Conservation (phyloP, 2,329 filamentous ascomycete species). For the Pseudogymnoascus sp. region DNA sequence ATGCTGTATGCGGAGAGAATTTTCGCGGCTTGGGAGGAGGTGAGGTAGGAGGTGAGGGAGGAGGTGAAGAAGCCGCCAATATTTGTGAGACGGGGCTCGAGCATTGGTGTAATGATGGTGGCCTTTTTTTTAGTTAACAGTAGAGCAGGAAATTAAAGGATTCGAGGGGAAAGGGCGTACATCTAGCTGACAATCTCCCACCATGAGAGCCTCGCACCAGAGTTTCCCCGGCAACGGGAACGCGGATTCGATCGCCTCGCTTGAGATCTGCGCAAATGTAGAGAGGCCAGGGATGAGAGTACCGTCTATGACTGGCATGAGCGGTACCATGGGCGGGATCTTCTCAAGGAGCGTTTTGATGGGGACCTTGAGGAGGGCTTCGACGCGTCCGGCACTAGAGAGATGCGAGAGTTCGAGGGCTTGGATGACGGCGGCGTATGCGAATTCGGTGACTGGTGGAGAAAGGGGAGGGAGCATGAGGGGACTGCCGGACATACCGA, state of each 20-base stretch:
- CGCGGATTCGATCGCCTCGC: not conserved
- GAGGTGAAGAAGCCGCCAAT: conserved; percentile 13
- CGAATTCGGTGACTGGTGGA: conserved; percentile 31
- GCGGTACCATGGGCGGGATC: conserved; percentile 28
- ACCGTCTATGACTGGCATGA: conserved; percentile 34
- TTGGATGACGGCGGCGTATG: conserved; percentile 26
- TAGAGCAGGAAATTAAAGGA: no score
- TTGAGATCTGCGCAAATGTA: conserved; percentile 16
- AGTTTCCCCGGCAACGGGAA: conserved; percentile 30
- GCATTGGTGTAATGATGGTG: conserved; percentile 15
- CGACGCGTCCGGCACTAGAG: conserved; percentile 28
- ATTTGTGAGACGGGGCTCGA: no score
- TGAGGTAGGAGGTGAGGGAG: conserved; percentile 10
- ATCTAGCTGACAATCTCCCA: conserved; percentile 40
- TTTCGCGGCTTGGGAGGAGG: no score
- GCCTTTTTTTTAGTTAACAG: not conserved
- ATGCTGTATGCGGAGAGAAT: no score
- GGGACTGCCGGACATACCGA: conserved; percentile 36
- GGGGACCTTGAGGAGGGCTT: conserved; percentile 33
- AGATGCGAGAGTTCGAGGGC: no score
- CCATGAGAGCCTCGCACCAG: conserved; percentile 39
- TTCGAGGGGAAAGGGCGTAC: conserved; percentile 22
- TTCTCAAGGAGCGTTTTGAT: conserved; percentile 34
- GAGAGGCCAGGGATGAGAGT: conserved; percentile 30
- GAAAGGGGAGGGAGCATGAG: conserved; percentile 34